A percentile compares a stretch with the other conserved stretches of the same genome.
Evolutionary conservation across 129 eudicot species (phyloP).

Genomic region (Lactuca saligna): DNA sequence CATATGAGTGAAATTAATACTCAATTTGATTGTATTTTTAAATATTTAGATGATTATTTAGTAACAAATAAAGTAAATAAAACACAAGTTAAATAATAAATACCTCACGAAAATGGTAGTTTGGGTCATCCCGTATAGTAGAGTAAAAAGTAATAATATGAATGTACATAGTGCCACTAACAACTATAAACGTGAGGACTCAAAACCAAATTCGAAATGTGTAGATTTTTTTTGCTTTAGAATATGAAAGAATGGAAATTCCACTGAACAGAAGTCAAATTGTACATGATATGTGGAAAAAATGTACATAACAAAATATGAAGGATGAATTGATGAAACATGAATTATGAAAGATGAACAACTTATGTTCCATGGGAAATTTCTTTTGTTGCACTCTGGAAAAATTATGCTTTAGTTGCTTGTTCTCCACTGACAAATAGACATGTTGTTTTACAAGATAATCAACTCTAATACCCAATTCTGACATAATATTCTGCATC

Average conservation of each 20-base stretch:
- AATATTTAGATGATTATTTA: not conserved
- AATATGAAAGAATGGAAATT: conserved; percentile 88
- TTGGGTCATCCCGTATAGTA: conserved; percentile 78
- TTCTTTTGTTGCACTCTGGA: conserved; percentile 60
- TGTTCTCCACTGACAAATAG: conserved; percentile 64
- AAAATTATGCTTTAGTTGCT: conserved; percentile 62
- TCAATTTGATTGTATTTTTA: not conserved
- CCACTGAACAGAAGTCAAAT: conserved; percentile 63
- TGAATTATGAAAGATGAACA: not conserved
- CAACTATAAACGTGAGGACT: conserved; percentile 84
- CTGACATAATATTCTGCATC: conserved; percentile 63
- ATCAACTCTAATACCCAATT: conserved; percentile 55
- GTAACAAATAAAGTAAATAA: not conserved
- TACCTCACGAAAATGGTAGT: conserved; percentile 96
- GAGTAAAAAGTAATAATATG: conserved; percentile 79
- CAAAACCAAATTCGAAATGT: conserved; percentile 96
- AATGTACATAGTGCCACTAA: conserved; percentile 46
- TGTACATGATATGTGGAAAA: conserved; percentile 10
- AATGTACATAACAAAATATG: conserved; percentile 6
- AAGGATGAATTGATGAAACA: no score
- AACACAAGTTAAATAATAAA: not conserved
- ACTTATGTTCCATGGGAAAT: conserved; percentile 61
- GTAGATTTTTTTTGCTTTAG: conserved; percentile 91
- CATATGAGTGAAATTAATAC: not conserved
- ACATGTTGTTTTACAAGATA: conserved; percentile 53